phyloP scores from a whole-genome alignment of 2,329 filamentous ascomycete genomes.

The Colletotrichum noveboracense region DNA sequence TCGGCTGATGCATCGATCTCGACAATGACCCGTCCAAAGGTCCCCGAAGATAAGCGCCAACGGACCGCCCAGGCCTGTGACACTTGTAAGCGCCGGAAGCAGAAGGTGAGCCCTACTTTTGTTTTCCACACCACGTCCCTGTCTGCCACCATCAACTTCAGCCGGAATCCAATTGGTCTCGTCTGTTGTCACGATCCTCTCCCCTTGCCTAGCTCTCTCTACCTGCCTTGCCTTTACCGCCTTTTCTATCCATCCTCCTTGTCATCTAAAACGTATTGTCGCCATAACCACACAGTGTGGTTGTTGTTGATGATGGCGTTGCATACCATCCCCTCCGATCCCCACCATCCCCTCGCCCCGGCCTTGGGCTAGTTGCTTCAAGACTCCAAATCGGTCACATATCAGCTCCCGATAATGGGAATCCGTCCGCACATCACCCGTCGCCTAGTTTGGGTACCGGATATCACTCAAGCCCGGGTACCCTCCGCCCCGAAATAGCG shows the following conservation, averaged over 20 bases:
- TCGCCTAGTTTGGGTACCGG: not conserved
- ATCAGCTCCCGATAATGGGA: not conserved
- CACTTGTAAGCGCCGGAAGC: conserved; percentile 69
- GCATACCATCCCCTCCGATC: not conserved
- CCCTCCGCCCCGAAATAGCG: not conserved
- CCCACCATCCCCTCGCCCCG: not conserved
- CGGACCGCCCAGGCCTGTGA: conserved; percentile 69
- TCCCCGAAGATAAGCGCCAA: conserved; percentile 64
- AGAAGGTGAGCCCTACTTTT: conserved; percentile 59
- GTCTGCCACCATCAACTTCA: not conserved
- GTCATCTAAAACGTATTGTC: not conserved
- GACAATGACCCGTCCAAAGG: conserved; percentile 57
- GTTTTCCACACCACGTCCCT: not conserved
- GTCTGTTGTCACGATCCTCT: not conserved
- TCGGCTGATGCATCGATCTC: conserved; percentile 25
- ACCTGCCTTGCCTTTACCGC: not conserved
- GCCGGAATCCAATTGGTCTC: not conserved
- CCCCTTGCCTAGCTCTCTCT: not conserved
- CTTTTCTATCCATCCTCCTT: not conserved
- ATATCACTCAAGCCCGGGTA: not conserved
- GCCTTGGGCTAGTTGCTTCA: conserved; percentile 1
- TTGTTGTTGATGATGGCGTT: not conserved
- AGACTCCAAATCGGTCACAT: not conserved
- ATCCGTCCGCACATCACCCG: not conserved
- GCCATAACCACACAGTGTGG: not conserved